A percentile compares a stretch with the other conserved stretches of the same genome.
These are phyloP conservation scores for Trichoderma koningiopsis DNA, from an alignment of 2,329 filamentous ascomycete genomes.

Conservation along the genomic window DNA sequence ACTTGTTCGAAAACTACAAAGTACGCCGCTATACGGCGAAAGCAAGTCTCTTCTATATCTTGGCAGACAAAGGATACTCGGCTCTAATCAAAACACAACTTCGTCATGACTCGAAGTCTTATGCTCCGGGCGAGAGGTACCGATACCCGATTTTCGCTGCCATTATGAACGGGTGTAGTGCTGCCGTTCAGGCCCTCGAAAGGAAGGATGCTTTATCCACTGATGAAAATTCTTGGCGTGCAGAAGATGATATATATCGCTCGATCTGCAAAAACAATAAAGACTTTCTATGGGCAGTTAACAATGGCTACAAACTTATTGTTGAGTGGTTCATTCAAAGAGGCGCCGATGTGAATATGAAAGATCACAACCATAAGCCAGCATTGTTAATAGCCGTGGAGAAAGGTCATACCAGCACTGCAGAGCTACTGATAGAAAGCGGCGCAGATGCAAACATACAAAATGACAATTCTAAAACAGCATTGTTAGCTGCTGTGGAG, in stretches of 20 bases:
- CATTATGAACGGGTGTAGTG: accelerated
- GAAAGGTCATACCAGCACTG: too few relatives aligned
- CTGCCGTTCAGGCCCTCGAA: not conserved
- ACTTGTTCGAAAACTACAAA: not conserved
- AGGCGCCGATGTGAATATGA: not conserved
- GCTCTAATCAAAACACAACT: not conserved
- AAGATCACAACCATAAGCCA: too few relatives aligned
- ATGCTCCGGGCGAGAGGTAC: not conserved
- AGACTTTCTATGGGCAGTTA: not conserved
- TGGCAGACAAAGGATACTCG: not conserved
- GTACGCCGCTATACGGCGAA: not conserved
- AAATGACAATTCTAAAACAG: too few relatives aligned
- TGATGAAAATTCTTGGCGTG: too few relatives aligned
- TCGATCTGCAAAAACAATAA: not conserved
- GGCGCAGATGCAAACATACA: too few relatives aligned
- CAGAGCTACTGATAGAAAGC: too few relatives aligned
- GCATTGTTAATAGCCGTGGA: too few relatives aligned
- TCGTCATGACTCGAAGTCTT: not conserved
- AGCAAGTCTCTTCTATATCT: not conserved
- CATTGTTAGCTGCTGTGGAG: too few relatives aligned
- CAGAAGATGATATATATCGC: too few relatives aligned
- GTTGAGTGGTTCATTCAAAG: not conserved
- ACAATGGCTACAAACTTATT: not conserved
- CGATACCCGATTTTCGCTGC: not conserved
- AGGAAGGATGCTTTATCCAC: not conserved